Conservation (phyloP, 1,139 yeast genomes). For the Ogataea hybrid region DNA sequence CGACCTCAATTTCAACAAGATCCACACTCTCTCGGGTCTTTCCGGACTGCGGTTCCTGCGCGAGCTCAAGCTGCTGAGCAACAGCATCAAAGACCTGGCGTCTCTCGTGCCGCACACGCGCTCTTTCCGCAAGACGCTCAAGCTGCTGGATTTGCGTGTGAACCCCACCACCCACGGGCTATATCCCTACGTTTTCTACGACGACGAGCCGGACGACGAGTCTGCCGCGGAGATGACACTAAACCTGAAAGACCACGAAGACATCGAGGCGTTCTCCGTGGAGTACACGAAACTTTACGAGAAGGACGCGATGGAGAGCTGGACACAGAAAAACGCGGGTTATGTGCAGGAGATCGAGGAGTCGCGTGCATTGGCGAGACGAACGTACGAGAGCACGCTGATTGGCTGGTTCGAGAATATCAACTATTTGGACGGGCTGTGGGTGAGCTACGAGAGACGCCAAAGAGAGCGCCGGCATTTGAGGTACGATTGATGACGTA, state of each 20-base stretch:
- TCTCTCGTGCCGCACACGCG: constrained; percentile 37
- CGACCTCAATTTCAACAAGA: constrained; percentile 49
- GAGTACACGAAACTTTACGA: constrained; percentile 29
- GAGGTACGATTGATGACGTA: not conserved
- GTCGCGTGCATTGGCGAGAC: constrained; percentile 9
- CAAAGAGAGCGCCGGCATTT: not conserved
- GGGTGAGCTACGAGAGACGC: constrained; percentile 15
- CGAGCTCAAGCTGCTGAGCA: constrained; percentile 46
- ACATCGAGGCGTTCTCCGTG: constrained; percentile 31
- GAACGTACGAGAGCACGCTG: constrained; percentile 20
- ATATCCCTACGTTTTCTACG: constrained; percentile 54
- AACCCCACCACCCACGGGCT: constrained; percentile 48
- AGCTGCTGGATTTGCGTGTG: constrained; percentile 47
- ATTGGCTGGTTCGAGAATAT: constrained; percentile 28
- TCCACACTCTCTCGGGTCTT: constrained; percentile 28
- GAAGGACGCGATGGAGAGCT: constrained; percentile 18
- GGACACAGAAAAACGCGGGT: constrained; percentile 22
- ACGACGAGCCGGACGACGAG: constrained; percentile 33
- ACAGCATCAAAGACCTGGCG: constrained; percentile 37
- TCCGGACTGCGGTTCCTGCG: constrained; percentile 36
- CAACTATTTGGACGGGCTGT: constrained; percentile 27
- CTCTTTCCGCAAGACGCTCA: constrained; percentile 35
- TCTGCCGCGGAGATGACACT: constrained; percentile 22
- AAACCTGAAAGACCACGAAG: constrained; percentile 28
- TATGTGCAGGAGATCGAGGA: constrained; percentile 11